Percentiles rank a stretch among this genome's conserved stretches.
Conservation (phyloP, 176 grass and related monocot genomes). For the Juncus effusus region DNA sequence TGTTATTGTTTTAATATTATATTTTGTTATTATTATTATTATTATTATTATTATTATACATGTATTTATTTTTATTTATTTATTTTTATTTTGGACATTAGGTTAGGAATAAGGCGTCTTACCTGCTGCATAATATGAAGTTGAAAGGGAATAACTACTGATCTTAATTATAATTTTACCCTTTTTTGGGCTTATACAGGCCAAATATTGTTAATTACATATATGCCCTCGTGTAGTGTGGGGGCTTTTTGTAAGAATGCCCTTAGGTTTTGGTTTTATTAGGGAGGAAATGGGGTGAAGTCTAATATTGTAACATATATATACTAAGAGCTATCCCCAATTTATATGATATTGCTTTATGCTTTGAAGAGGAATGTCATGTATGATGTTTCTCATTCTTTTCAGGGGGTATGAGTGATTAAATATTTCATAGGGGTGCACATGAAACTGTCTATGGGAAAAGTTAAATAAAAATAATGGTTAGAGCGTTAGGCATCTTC, state of each 20-base stretch:
- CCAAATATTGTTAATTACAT: not conserved
- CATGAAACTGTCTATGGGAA: too few relatives aligned
- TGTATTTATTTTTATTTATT: not conserved
- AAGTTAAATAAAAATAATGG: too few relatives aligned
- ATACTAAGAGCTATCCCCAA: too few relatives aligned
- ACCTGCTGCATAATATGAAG: conserved; percentile 60
- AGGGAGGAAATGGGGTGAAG: not conserved
- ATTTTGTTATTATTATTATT: not conserved
- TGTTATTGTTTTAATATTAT: conserved; percentile 1
- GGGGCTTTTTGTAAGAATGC: conserved; percentile 2
- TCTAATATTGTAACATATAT: too few relatives aligned
- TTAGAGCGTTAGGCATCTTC: too few relatives aligned
- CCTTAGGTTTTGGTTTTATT: not conserved
- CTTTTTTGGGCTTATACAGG: conserved; percentile 3
- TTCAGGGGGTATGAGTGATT: too few relatives aligned
- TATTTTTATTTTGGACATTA: conserved; percentile 20
- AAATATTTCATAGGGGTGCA: too few relatives aligned
- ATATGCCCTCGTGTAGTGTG: not conserved
- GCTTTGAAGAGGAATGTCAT: too few relatives aligned
- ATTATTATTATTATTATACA: too few relatives aligned
- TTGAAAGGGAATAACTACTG: conserved; percentile 35
- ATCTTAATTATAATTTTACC: conserved; percentile 9
- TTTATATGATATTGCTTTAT: too few relatives aligned
- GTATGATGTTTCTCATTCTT: too few relatives aligned
- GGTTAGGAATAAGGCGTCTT: conserved; percentile 84